Evolutionary conservation across 441 rosid genomes (phyloP).

Genomic region (Gossypium gossypioides): DNA sequence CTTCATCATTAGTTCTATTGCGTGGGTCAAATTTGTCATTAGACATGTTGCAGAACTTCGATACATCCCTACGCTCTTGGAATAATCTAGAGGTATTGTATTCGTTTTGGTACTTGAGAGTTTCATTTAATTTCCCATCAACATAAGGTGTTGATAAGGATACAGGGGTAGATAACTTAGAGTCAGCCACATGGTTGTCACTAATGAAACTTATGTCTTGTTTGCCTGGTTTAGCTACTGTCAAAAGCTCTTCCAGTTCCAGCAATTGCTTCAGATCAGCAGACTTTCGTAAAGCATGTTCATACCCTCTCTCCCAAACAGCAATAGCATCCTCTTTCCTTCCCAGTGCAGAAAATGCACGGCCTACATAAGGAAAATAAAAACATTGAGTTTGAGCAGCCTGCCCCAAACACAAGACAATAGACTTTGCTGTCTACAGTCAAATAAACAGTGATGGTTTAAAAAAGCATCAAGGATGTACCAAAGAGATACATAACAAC

Average conservation of each 20-base stretch:
- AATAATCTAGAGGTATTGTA: constrained; percentile 22
- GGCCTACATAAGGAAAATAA: constrained; percentile 41
- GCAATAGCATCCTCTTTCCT: constrained; percentile 67
- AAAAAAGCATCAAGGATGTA: background rate
- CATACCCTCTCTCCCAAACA: constrained; percentile 74
- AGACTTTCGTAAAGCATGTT: constrained; percentile 51
- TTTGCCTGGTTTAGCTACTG: constrained; percentile 42
- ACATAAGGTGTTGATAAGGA: constrained; percentile 23
- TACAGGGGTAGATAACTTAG: constrained; percentile 21
- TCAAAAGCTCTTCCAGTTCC: constrained; percentile 79
- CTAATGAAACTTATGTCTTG: constrained; percentile 27
- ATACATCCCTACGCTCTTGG: constrained; percentile 19
- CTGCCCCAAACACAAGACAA: background rate
- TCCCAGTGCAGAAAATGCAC: constrained; percentile 70
- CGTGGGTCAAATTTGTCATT: constrained; percentile 14
- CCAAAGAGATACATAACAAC: background rate
- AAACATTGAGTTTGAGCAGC: constrained; percentile 20
- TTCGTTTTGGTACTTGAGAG: constrained; percentile 21
- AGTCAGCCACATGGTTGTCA: constrained; percentile 25
- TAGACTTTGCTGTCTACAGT: background rate
- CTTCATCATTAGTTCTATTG: constrained; percentile 22
- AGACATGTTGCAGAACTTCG: constrained; percentile 22
- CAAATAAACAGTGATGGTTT: background rate
- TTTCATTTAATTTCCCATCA: constrained; percentile 31
- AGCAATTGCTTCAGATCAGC: constrained; percentile 84